Evolutionary conservation across 164 flowering plant genomes (phyloP).

Genomic region (Platanus orientalis): DNA sequence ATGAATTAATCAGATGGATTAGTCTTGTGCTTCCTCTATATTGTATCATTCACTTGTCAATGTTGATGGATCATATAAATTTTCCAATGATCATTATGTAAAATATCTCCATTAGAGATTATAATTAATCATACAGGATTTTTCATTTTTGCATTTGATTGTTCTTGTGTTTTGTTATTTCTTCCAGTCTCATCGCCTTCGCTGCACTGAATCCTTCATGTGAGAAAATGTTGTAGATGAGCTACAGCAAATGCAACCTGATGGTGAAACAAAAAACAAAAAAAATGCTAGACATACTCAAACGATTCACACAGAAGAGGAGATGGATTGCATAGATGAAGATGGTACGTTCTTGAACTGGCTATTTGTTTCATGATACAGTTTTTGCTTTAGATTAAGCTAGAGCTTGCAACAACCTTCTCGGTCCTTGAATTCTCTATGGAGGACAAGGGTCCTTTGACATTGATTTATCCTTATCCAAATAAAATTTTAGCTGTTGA

Average conservation of each 20-base stretch:
- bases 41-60: no score
- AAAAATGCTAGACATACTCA: conserved; percentile 82
- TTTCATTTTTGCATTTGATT: conserved; percentile 3
- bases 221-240: conserved; percentile 86
- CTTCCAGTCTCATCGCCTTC: conserved; percentile 63
- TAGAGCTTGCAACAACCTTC: no score
- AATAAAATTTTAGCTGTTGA: no score
- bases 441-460: no score
- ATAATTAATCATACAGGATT: no score
- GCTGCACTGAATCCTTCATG: conserved; percentile 94
- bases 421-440: no score
- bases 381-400: not conserved
- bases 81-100: no score
- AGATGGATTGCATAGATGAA: conserved; percentile 45
- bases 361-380: not conserved
- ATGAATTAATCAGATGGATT: no score
- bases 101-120: no score
- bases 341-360: conserved; percentile 35
- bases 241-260: conserved; percentile 56
- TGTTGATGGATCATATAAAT: no score
- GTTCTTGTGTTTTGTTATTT: not conserved
- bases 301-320: conserved; percentile 73
- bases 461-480: no score
- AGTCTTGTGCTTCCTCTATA: no score
- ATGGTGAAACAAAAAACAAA: conserved; percentile 60